Base-by-base conservation (phyloP, 768 basidiomycete genomes). In the Solioccasus polychromus region DNA sequence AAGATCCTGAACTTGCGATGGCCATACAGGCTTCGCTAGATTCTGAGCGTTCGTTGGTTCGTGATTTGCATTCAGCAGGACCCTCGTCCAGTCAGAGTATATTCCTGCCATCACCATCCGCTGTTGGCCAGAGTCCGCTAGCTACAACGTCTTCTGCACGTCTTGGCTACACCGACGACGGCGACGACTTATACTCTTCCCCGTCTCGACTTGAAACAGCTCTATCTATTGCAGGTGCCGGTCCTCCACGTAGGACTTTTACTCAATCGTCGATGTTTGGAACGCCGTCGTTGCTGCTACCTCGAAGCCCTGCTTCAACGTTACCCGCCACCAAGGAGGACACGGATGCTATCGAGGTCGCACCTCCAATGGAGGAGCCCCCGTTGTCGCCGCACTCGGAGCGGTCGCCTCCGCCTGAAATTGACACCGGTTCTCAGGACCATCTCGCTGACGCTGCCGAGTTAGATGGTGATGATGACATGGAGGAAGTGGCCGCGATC, bases 21-120 rank as follows among this genome's bases (percentile, higher is more conserved):
- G 86, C 82, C 3, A 71, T 88, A 14, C 77, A 82, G 51, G 74
- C 77, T 42, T 88, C 85, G 12, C 61, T 84, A 11, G 77, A 80
- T 26, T 64, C 48, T 8, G 47, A 42, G 24, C 42, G 6, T 12
- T 18, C 40, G 22, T 28, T 14, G 28, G 12, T 31, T 19, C 40
- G 17, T 35, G 32, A 20, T 8, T 31, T 23, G 23, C 19, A 34
- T 34, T 28, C 32, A 12, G 24, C 28, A 20, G 38, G 37, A n/a
- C 44, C 53, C 9, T 39, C 23, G 23, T 47, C 56, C 5, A 38
- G 35, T 29, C 47, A 40, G 32, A 37, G 32, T 22, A 10, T 37
- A 7, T 23, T 35, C 12, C 51, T 41, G 20, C 45, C 45, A 9
- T 31, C 39, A 45, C 57, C 29, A 31, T 48, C 44, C 7, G 39